These are phyloP conservation scores for Exobasidium rhododendri DNA, from an alignment of 1,284 basidiomycete genomes.

Conservation along the genomic window DNA sequence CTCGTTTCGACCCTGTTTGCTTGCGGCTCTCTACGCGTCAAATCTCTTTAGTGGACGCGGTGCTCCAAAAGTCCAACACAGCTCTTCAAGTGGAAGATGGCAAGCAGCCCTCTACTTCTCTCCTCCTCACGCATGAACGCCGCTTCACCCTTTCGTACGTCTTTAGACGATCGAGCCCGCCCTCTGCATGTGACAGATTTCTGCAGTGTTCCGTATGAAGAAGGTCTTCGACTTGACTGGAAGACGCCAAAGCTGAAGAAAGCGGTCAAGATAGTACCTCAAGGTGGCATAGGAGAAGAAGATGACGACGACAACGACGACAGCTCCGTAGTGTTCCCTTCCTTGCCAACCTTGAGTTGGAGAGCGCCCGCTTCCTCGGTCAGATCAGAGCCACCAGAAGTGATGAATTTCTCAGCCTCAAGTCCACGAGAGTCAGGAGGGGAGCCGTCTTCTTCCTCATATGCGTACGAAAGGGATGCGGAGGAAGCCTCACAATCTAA, in stretches of 20 bases:
- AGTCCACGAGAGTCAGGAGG: too few species aligned
- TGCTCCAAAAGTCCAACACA: too few species aligned
- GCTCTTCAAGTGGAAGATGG: too few species aligned
- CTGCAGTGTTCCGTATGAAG: background rate
- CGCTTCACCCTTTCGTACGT: background rate
- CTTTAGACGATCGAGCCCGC: background rate
- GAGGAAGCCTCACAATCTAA: background rate
- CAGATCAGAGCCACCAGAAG: background rate
- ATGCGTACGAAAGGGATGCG: background rate
- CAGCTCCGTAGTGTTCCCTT: background rate
- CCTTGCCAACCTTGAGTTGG: background rate
- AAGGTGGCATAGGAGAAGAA: too few species aligned
- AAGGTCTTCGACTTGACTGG: background rate
- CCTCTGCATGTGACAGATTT: background rate
- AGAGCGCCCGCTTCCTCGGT: background rate
- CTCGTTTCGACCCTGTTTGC: too few species aligned
- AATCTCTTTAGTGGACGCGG: too few species aligned
- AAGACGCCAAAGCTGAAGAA: background rate
- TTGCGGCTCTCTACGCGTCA: too few species aligned
- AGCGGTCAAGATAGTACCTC: background rate
- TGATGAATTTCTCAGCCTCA: too few species aligned
- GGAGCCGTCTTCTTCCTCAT: background rate
- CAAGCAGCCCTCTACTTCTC: too few species aligned
- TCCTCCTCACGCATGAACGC: too few species aligned
- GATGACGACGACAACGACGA: background rate